Evolutionary conservation across 2,329 filamentous ascomycete species (phyloP).

Genomic region (Lachnellula suecica): DNA sequence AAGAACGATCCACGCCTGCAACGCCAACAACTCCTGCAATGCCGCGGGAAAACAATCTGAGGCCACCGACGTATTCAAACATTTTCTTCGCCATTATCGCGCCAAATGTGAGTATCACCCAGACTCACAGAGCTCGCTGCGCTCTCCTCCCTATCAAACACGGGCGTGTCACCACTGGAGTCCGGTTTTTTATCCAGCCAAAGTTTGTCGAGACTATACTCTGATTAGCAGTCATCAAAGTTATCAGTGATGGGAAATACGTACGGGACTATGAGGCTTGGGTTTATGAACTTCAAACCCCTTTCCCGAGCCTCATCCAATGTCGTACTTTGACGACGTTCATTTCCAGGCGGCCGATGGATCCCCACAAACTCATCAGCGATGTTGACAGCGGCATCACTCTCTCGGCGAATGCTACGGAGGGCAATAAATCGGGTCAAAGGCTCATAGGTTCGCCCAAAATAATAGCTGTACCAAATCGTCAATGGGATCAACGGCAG

Average conservation of each 20-base stretch:
- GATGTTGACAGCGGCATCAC: conserved; percentile 46
- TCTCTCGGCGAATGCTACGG: conserved; percentile 71
- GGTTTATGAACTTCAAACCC: conserved; percentile 72
- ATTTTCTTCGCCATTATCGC: conserved; percentile 36
- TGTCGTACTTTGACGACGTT: conserved; percentile 48
- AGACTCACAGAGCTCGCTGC: conserved; percentile 45
- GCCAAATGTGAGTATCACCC: conserved; percentile 51
- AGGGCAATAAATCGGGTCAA: conserved; percentile 91
- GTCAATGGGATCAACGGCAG: conserved; percentile 77
- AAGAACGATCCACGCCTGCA: conserved; percentile 10
- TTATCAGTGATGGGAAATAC: conserved; percentile 32
- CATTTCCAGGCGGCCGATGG: conserved; percentile 22
- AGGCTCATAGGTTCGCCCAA: conserved; percentile 77
- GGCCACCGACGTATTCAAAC: conserved; percentile 22
- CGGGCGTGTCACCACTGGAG: conserved; percentile 12
- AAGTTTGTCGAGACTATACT: conserved; percentile 59
- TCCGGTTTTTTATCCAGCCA: conserved; percentile 52
- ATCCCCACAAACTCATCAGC: conserved; percentile 39
- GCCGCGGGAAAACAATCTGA: background rate
- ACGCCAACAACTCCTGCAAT: conserved; percentile 14
- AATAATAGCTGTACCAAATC: conserved; percentile 87
- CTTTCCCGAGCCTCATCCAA: conserved; percentile 72
- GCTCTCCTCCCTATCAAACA: conserved; percentile 34
- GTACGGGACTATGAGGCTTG: conserved; percentile 67
- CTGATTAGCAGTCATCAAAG: conserved; percentile 11